These are phyloP conservation scores for Asterophora lycoperdoides DNA, from an alignment of 768 basidiomycete genomes.

Conservation along the genomic window DNA sequence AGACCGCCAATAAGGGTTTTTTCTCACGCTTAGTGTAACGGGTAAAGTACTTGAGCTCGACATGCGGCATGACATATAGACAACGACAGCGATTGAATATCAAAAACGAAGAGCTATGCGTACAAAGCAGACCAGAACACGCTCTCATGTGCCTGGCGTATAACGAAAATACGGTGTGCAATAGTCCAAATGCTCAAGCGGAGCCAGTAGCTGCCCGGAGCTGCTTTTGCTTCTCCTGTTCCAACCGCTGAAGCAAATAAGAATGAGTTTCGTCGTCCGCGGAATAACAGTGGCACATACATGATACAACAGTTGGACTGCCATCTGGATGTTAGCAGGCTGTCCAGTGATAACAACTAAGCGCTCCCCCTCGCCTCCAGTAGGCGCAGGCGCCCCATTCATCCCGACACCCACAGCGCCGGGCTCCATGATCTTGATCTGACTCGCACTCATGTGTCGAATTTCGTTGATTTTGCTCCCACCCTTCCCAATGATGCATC, in stretches of 20 bases:
- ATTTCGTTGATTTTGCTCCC: constrained; percentile 99
- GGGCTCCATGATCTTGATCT: constrained; percentile 99
- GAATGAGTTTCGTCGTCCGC: constrained; percentile 6
- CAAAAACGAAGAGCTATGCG: constrained; percentile 18
- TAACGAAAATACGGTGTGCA: constrained; percentile 5
- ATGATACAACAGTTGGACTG: constrained; percentile 86
- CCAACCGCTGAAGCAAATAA: constrained; percentile 55
- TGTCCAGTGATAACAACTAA: constrained; percentile 97
- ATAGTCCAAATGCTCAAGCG: constrained; percentile 11
- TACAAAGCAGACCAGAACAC: constrained; percentile 21
- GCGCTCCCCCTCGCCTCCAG: constrained; percentile 81
- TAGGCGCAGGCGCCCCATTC: constrained; percentile 65
- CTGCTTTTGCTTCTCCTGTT: constrained; percentile 89
- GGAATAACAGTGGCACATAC: constrained; percentile 37
- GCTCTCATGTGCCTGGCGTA: constrained; percentile 13
- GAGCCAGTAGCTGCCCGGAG: constrained; percentile 33
- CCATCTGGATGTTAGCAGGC: constrained; percentile 93
- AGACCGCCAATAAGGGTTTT: not conserved
- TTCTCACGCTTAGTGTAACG: not conserved
- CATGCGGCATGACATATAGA: too few species aligned
- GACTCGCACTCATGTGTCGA: constrained; percentile 88
- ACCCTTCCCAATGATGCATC: constrained; percentile 96
- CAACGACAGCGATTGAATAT: constrained; percentile 1
- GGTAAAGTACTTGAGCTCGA: not conserved
- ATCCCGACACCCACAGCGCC: constrained; percentile 69